Evolutionary conservation across 345 rosid genomes (phyloP).

Genomic region (Brassica carinata): DNA sequence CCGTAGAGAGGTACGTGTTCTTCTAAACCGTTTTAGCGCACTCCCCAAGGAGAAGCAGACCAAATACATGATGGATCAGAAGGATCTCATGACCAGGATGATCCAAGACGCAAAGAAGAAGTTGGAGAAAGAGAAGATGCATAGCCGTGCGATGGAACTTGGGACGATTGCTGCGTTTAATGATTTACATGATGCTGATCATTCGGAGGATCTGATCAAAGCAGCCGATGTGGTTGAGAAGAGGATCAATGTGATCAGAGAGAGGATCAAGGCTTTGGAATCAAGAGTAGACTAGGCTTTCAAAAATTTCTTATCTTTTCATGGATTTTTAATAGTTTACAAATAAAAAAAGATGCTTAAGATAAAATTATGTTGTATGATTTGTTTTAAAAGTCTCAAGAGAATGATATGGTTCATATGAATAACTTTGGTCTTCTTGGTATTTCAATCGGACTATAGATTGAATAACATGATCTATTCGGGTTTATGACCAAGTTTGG

Average conservation of each 20-base stretch:
- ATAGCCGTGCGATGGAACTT: slow-evolving; percentile 41
- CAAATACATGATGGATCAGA: slow-evolving; percentile 57
- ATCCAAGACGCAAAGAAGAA: slow-evolving; percentile 42
- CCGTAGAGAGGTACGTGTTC: slow-evolving; percentile 27
- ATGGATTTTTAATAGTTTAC: not conserved
- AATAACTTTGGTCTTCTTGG: not conserved
- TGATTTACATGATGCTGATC: slow-evolving; percentile 26
- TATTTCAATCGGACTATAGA: not conserved
- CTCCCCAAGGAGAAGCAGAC: slow-evolving; percentile 50
- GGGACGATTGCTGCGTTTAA: slow-evolving; percentile 11
- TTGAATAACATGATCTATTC: not conserved
- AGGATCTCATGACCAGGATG: slow-evolving; percentile 42
- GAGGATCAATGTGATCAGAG: slow-evolving; percentile 8
- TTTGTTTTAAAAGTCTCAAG: not conserved
- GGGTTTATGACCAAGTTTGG: not conserved
- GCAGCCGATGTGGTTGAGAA: slow-evolving; percentile 31
- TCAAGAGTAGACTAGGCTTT: not conserved
- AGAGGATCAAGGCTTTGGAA: slow-evolving; percentile 18
- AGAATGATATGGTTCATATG: not conserved
- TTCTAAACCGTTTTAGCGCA: slow-evolving; percentile 25
- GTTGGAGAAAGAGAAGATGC: slow-evolving; percentile 40
- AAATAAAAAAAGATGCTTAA: not conserved
- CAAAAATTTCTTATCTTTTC: not conserved
- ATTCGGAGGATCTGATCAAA: slow-evolving; percentile 30
- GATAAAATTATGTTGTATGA: not conserved